Conservation (phyloP, 129 eudicot genomes). For the Artemisia tridentata region DNA sequence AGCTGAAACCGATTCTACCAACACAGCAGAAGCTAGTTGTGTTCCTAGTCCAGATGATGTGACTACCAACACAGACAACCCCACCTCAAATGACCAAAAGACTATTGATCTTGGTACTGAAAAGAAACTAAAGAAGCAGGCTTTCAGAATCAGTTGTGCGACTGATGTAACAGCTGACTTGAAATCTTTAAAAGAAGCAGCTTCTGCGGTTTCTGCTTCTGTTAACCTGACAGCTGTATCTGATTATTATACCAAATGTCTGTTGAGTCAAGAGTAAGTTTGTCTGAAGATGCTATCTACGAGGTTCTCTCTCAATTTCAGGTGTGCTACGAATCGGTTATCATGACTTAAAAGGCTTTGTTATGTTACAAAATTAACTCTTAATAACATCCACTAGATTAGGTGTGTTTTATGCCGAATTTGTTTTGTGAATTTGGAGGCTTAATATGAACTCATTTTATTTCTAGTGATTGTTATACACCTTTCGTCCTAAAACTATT, state of each 20-base stretch:
- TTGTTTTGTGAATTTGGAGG: conserved; percentile 23
- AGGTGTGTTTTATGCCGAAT: conserved; percentile 8
- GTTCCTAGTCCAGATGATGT: conserved; percentile 42
- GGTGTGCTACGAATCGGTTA: conserved; percentile 40
- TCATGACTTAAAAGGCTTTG: conserved; percentile 4
- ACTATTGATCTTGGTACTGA: too few species aligned
- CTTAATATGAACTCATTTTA: neutral
- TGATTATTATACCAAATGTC: conserved; percentile 49
- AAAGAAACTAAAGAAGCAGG: too few species aligned
- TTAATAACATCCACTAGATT: conserved; percentile 20
- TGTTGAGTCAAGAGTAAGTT: conserved; percentile 59
- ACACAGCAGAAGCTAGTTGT: conserved; percentile 48
- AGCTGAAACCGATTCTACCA: conserved; percentile 43
- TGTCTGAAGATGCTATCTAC: conserved; percentile 62
- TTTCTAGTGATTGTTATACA: too few species aligned
- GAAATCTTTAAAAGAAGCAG: conserved; percentile 34
- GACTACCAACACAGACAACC: conserved; percentile 31
- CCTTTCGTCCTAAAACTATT: too few species aligned
- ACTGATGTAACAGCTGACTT: too few species aligned
- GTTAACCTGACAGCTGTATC: too few species aligned
- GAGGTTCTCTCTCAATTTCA: conserved; percentile 59
- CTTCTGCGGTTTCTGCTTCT: too few species aligned
- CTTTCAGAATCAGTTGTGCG: too few species aligned
- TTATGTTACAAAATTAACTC: conserved; percentile 16
- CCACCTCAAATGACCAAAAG: conserved; percentile 42